A percentile compares a stretch with the other conserved stretches of the same genome.
Evolutionary conservation across 2,329 filamentous ascomycete genomes (phyloP).

Genomic region (Pestalotiopsis sp.): DNA sequence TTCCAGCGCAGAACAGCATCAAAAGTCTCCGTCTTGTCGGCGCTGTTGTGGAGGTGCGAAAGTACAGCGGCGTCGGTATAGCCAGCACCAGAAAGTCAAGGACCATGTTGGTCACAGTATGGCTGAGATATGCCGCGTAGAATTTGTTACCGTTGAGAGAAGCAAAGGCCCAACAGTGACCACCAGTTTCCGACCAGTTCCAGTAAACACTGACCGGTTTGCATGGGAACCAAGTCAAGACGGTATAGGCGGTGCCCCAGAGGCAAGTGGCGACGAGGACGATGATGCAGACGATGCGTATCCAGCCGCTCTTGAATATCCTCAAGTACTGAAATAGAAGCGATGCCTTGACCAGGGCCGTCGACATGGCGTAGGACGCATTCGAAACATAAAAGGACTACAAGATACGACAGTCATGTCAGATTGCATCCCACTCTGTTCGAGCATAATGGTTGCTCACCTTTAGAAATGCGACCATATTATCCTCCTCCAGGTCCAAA

Average conservation of each 20-base stretch:
- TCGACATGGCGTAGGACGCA: slow-evolving; percentile 33
- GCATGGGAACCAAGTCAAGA: slow-evolving; percentile 32
- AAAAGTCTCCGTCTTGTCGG: slow-evolving; percentile 17
- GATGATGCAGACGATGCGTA: slow-evolving; percentile 24
- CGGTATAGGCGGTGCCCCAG: slow-evolving; percentile 30
- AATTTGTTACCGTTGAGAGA: slow-evolving; percentile 25
- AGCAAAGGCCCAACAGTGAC: slow-evolving; percentile 33
- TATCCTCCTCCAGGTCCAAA: background rate
- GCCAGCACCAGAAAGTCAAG: slow-evolving; percentile 33
- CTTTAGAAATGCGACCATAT: slow-evolving; percentile 7
- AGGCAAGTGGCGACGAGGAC: slow-evolving; percentile 25
- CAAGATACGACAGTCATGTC: slow-evolving; percentile 19
- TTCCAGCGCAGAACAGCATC: slow-evolving; percentile 17
- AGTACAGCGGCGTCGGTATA: slow-evolving; percentile 31
- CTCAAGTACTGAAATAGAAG: slow-evolving; percentile 38
- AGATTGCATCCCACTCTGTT: background rate
- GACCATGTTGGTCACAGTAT: slow-evolving; percentile 31
- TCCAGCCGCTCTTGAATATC: slow-evolving; percentile 25
- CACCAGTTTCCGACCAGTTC: slow-evolving; percentile 20
- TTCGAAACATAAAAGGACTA: slow-evolving; percentile 36
- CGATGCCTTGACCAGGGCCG: slow-evolving; percentile 37
- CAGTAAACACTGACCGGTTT: slow-evolving; percentile 33
- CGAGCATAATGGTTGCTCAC: background rate
- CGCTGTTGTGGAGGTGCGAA: slow-evolving; percentile 17
- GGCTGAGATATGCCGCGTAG: slow-evolving; percentile 28